These are phyloP conservation scores for Curvularia sp. DNA, from an alignment of 2,329 filamentous ascomycete genomes.

Conservation along the genomic window DNA sequence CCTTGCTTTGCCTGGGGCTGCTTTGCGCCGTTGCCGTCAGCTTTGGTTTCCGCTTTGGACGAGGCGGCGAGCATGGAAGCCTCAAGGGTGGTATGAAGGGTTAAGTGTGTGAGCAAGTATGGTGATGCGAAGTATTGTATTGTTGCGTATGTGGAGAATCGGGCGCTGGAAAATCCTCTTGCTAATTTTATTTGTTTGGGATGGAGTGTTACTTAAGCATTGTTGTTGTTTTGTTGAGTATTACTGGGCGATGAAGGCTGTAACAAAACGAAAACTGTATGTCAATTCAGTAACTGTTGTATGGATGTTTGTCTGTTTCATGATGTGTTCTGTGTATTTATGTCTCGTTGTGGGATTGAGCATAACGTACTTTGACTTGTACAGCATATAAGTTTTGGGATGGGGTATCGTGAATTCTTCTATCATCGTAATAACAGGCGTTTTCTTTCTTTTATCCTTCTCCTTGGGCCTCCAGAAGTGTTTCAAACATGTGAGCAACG, in stretches of 20 bases:
- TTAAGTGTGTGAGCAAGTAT: not conserved
- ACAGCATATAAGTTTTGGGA: not conserved
- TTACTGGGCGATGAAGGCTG: not conserved
- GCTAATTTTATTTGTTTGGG: not conserved
- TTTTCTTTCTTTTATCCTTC: not conserved
- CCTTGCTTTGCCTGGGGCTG: conserved; percentile 73
- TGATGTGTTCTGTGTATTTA: not conserved
- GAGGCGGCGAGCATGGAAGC: conserved; percentile 57
- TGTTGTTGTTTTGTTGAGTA: not conserved
- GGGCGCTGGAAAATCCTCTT: not conserved
- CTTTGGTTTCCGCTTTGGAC: conserved; percentile 77
- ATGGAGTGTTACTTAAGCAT: not conserved
- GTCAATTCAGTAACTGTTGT: not conserved
- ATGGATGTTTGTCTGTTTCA: not conserved
- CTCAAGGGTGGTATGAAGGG: conserved; percentile 38
- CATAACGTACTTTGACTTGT: not conserved
- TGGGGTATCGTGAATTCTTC: not conserved
- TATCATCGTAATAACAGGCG: not conserved
- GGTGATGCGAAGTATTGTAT: too few relatives aligned
- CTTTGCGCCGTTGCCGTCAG: conserved; percentile 78
- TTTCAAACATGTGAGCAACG: not conserved
- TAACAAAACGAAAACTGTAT: not conserved
- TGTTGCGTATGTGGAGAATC: too few relatives aligned
- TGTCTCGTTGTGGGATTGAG: not conserved
- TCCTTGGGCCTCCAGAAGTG: not conserved